A percentile compares a stretch with the other conserved stretches of the same genome.
Conservation (phyloP, 1,139 yeast genomes). For the Taiozyma onychis region DNA sequence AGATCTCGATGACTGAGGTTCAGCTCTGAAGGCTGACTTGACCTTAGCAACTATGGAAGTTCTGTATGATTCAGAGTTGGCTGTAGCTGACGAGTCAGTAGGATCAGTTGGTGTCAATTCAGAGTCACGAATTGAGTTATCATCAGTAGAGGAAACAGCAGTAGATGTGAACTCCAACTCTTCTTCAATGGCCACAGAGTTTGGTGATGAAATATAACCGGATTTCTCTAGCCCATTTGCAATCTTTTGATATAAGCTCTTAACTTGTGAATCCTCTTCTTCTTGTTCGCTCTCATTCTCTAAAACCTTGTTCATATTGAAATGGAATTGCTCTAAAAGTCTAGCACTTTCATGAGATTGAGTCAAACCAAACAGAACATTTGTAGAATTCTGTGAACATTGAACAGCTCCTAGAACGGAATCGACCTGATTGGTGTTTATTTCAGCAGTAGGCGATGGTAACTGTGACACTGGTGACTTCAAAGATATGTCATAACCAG, state of each 20-base stretch:
- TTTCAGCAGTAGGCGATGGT: background rate
- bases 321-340: background rate
- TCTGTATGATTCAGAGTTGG: background rate
- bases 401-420: background rate
- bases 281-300: background rate
- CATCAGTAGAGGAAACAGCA: background rate
- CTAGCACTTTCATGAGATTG: background rate
- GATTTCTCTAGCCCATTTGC: background rate
- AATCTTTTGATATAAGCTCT: background rate
- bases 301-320: background rate
- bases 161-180: background rate
- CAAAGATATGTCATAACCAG: background rate
- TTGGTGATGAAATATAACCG: background rate
- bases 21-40: constrained; percentile 9
- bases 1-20: constrained; percentile 3
- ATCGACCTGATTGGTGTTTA: background rate
- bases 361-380: background rate
- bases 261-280: background rate
- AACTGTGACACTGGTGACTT: background rate
- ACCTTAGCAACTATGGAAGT: background rate
- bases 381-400: background rate
- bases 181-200: background rate
- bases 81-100: background rate
- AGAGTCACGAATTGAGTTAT: background rate
- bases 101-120: background rate